phyloP scores from a whole-genome alignment of 176 grass and related monocot species.

The Elymus sibiricus region DNA sequence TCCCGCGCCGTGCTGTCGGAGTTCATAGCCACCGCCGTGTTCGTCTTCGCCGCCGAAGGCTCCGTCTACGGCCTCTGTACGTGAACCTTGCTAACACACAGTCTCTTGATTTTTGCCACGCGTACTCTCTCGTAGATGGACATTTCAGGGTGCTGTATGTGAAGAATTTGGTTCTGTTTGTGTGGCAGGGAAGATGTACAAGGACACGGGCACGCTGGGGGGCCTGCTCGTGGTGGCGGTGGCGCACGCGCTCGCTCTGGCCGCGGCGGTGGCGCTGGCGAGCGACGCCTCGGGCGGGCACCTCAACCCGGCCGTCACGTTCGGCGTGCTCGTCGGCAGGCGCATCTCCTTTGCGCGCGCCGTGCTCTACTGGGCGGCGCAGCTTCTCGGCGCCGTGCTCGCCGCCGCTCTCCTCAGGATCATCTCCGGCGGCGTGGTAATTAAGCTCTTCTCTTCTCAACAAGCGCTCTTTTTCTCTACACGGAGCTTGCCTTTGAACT shows the following conservation, averaged over 20 bases:
- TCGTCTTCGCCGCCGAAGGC: constrained; percentile 85
- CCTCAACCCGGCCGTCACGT: constrained; percentile 85
- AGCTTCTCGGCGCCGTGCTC: constrained; percentile 74
- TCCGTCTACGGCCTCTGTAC: constrained; percentile 73
- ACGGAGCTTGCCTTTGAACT: neutral
- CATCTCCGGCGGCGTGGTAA: constrained; percentile 74
- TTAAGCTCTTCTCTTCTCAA: neutral
- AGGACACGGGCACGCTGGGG: constrained; percentile 49
- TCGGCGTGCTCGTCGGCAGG: constrained; percentile 71
- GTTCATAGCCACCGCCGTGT: constrained; percentile 77
- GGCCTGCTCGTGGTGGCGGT: constrained; percentile 63
- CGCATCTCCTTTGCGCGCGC: constrained; percentile 67
- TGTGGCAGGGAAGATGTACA: constrained; percentile 70
- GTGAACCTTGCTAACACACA: too few relatives aligned
- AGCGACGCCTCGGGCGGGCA: constrained; percentile 52
- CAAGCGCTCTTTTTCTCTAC: neutral
- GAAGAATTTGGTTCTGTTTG: neutral
- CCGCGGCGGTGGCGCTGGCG: constrained; percentile 49
- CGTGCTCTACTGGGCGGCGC: constrained; percentile 66
- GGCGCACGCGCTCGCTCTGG: constrained; percentile 67
- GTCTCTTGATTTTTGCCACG: too few relatives aligned
- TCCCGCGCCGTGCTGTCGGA: constrained; percentile 67
- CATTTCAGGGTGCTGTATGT: neutral
- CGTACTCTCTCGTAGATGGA: neutral
- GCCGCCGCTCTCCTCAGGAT: constrained; percentile 57